phyloP scores from a whole-genome alignment of 306 rosid species.

The Cucumis hystrix region DNA sequence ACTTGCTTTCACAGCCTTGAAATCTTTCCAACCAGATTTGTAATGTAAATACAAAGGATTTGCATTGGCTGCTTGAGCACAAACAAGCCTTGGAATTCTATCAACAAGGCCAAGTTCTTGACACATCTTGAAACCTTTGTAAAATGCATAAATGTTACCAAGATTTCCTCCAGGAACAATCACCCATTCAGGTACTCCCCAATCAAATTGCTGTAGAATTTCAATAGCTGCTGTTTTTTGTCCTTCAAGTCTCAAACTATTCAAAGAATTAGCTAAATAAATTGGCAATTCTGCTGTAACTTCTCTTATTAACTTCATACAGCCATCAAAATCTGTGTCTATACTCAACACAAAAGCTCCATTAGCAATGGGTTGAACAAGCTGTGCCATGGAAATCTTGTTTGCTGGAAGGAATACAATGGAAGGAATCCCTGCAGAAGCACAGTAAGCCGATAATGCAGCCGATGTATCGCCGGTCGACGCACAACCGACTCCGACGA shows the following conservation, averaged over 20 bases:
- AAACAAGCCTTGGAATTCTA: slow-evolving; percentile 56
- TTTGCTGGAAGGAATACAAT: slow-evolving; percentile 77
- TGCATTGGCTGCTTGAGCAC: slow-evolving; percentile 77
- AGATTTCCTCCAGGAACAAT: slow-evolving; percentile 71
- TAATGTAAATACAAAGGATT: slow-evolving; percentile 62
- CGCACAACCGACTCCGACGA: slow-evolving; percentile 72
- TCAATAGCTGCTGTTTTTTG: slow-evolving; percentile 80
- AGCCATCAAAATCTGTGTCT: slow-evolving; percentile 69
- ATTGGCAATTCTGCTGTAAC: slow-evolving; percentile 64
- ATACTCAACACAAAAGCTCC: slow-evolving; percentile 67
- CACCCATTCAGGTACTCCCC: slow-evolving; percentile 91
- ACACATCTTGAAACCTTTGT: slow-evolving; percentile 86
- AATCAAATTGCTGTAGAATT: slow-evolving; percentile 71
- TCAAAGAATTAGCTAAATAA: slow-evolving; percentile 65
- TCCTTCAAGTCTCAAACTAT: slow-evolving; percentile 65
- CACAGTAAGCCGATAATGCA: slow-evolving; percentile 69
- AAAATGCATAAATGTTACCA: slow-evolving; percentile 69
- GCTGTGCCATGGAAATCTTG: slow-evolving; percentile 62
- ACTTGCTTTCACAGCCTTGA: slow-evolving; percentile 38
- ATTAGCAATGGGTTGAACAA: slow-evolving; percentile 73
- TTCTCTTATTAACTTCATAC: slow-evolving; percentile 73
- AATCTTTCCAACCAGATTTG: slow-evolving; percentile 53
- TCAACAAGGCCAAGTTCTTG: slow-evolving; percentile 59
- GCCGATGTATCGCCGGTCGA: slow-evolving; percentile 81
- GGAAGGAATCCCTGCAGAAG: slow-evolving; percentile 67